A percentile compares a stretch with the other conserved stretches of the same genome.
These are phyloP conservation scores for Eucalyptus cloeziana DNA, from an alignment of 345 rosid genomes.

Conservation along the genomic window DNA sequence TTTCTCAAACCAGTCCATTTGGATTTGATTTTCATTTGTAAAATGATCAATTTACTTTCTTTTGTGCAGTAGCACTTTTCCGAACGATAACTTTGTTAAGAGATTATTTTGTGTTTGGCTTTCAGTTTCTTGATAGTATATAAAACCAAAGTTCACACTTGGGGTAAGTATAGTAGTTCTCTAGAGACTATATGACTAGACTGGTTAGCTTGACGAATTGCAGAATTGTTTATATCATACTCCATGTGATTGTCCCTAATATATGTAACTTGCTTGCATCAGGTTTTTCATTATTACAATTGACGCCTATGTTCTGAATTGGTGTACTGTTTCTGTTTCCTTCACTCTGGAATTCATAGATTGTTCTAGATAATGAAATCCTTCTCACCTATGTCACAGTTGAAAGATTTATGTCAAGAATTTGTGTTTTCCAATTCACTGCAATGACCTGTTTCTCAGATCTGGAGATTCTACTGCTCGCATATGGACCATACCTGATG, in stretches of 20 bases:
- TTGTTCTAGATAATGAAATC: neutral
- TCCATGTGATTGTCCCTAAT: neutral
- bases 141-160: neutral
- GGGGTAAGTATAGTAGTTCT: neutral
- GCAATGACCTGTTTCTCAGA: constrained; percentile 16
- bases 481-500: constrained; percentile 83
- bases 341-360: neutral
- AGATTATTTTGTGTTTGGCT: neutral
- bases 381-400: neutral
- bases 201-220: neutral
- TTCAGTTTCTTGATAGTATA: neutral
- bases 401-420: neutral
- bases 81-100: neutral
- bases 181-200: neutral
- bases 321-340: neutral
- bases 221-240: neutral
- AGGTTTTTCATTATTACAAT: neutral
- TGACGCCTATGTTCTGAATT: neutral
- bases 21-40: neutral
- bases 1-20: neutral
- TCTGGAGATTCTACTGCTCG: constrained; percentile 99
- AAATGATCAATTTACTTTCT: neutral
- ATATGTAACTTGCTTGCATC: neutral
- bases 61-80: neutral
- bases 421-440: neutral